Conservation (phyloP, 2,329 filamentous ascomycete species). For the Fusarium austroafricanum region DNA sequence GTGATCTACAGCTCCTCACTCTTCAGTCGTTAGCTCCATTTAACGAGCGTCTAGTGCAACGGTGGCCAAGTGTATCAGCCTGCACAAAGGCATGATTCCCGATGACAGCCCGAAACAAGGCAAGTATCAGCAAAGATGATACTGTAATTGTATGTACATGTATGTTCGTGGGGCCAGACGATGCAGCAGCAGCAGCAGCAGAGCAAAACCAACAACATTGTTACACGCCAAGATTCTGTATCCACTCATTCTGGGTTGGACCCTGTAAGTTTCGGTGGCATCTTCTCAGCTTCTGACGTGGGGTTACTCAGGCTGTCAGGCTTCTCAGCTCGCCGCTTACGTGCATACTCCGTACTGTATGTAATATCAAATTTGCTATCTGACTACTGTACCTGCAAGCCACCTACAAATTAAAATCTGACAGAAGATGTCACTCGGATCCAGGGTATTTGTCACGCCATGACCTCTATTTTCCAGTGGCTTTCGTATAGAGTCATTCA, state of each 20-base stretch:
- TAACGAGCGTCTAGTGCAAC: constrained; percentile 12
- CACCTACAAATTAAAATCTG: not conserved
- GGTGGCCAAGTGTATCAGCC: not conserved
- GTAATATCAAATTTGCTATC: not conserved
- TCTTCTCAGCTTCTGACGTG: not conserved
- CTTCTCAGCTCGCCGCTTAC: not conserved
- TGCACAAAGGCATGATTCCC: not conserved
- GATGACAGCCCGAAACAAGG: constrained; percentile 4
- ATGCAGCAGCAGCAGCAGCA: no score
- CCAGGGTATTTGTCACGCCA: not conserved
- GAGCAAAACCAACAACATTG: not conserved
- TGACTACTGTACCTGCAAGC: no score
- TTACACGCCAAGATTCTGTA: not conserved
- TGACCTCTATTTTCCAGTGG: not conserved
- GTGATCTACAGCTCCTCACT: not conserved
- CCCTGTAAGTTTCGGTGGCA: not conserved
- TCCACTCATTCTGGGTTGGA: not conserved
- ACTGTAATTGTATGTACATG: not conserved
- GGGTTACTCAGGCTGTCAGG: not conserved
- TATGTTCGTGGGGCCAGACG: no score
- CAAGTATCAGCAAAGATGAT: not conserved
- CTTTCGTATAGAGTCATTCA: not conserved
- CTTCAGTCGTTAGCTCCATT: not conserved
- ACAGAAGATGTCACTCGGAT: not conserved
- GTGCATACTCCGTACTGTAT: no score